Evolutionary conservation across 2,329 filamentous ascomycete species (phyloP).

Genomic region (Pseudopithomyces maydicus): DNA sequence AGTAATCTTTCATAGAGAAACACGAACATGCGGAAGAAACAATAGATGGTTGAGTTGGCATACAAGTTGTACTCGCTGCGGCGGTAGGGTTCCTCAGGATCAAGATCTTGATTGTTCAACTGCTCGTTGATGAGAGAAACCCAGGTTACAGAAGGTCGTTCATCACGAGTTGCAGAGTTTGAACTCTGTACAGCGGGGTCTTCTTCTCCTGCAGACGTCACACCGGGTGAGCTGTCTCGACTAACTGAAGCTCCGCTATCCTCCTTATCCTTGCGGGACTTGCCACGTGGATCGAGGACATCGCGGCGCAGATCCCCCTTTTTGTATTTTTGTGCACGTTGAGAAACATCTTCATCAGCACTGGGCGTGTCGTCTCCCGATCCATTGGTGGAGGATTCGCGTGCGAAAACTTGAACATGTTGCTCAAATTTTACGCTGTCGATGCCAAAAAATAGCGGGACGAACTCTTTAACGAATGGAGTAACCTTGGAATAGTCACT

Average conservation of each 20-base stretch:
- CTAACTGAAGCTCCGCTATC: constrained; percentile 78
- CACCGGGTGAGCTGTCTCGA: constrained; percentile 87
- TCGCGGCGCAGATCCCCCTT: constrained; percentile 75
- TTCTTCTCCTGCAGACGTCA: constrained; percentile 76
- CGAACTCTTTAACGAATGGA: constrained; percentile 56
- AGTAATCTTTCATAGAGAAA: constrained; percentile 85
- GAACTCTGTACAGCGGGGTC: constrained; percentile 69
- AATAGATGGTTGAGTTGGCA: constrained; percentile 87
- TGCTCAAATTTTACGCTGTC: constrained; percentile 65
- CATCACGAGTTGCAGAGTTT: constrained; percentile 60
- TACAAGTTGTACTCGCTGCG: constrained; percentile 88
- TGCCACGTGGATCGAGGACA: constrained; percentile 80
- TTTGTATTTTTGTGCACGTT: constrained; percentile 68
- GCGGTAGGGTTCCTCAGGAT: constrained; percentile 77
- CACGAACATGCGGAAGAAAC: constrained; percentile 93
- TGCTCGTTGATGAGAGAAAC: constrained; percentile 61
- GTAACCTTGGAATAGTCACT: constrained; percentile 52
- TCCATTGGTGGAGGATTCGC: constrained; percentile 52
- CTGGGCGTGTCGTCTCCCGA: constrained; percentile 67
- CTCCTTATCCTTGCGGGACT: constrained; percentile 75
- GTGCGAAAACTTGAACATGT: constrained; percentile 59
- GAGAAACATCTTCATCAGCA: constrained; percentile 73
- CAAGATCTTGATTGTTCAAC: constrained; percentile 66
- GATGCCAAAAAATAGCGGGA: constrained; percentile 57
- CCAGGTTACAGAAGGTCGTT: constrained; percentile 70